phyloP scores from a whole-genome alignment of 805 yeast genomes.

The Lipomyces lipofer region DNA sequence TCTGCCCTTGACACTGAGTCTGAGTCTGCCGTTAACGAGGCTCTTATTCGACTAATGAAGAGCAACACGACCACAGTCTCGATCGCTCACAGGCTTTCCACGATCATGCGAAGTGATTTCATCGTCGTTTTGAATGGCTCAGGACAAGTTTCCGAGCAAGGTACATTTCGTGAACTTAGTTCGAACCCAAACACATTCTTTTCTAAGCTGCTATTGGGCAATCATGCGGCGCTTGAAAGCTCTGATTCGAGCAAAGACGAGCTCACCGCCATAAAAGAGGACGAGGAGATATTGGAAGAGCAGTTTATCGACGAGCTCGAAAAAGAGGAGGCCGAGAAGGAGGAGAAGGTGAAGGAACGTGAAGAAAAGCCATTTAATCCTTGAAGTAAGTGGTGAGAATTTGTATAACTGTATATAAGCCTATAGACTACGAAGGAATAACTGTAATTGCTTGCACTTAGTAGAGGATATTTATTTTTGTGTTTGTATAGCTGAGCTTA shows the following conservation, averaged over 20 bases:
- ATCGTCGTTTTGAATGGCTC: constrained; percentile 74
- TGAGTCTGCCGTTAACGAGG: constrained; percentile 79
- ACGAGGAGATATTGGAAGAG: constrained; percentile 26
- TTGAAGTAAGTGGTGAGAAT: neutral
- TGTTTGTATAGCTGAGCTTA: too few relatives aligned
- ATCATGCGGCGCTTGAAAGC: constrained; percentile 5
- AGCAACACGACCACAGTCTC: constrained; percentile 67
- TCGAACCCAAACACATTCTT: constrained; percentile 37
- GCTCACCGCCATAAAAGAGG: constrained; percentile 12
- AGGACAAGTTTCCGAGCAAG: constrained; percentile 75
- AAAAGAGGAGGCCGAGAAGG: constrained; percentile 23
- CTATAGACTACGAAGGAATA: neutral
- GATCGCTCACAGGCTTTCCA: constrained; percentile 87
- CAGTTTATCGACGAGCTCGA: constrained; percentile 28
- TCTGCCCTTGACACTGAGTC: constrained; percentile 88
- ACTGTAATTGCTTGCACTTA: too few relatives aligned
- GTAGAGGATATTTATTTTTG: too few relatives aligned
- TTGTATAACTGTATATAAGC: constrained; percentile 9
- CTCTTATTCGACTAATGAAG: constrained; percentile 56
- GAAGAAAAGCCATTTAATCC: constrained; percentile 19
- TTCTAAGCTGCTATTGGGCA: constrained; percentile 27
- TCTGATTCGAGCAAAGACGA: constrained; percentile 4
- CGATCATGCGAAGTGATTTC: constrained; percentile 78
- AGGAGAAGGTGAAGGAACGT: constrained; percentile 3
- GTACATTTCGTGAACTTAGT: constrained; percentile 56